A percentile compares a stretch with the other conserved stretches of the same genome.
These are phyloP conservation scores for Leccinum barrowsii DNA, from an alignment of 768 basidiomycete species.

Conservation along the genomic window DNA sequence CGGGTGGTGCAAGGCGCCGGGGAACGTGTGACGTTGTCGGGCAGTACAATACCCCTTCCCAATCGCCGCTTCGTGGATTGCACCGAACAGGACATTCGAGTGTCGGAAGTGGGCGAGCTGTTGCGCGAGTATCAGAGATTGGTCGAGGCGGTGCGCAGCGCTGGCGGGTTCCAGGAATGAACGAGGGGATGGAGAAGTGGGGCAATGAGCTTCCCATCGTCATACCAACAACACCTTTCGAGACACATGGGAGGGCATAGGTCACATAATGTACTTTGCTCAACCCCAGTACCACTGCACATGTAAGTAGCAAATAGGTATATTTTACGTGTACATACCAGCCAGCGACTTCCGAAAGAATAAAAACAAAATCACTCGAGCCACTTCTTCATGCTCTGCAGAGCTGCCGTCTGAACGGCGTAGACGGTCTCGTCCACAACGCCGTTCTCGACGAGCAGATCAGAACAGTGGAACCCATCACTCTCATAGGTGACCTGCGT, in stretches of 20 bases:
- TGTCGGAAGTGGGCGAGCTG: conserved; percentile 79
- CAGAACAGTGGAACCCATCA: not conserved
- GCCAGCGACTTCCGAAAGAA: not conserved
- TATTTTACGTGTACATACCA: not conserved
- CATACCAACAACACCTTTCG: too few relatives aligned
- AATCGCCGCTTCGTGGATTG: conserved; percentile 70
- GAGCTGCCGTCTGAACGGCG: not conserved
- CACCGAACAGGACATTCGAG: conserved; percentile 67
- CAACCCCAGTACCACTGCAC: too few relatives aligned
- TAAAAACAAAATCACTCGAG: not conserved
- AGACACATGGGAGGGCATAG: too few relatives aligned
- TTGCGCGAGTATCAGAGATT: conserved; percentile 78
- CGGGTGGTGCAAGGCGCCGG: conserved; percentile 29
- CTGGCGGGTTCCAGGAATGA: conserved; percentile 41
- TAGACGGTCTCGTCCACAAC: not conserved
- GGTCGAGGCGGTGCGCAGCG: conserved; percentile 60
- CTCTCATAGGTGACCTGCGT: not conserved
- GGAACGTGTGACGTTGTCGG: conserved; percentile 16
- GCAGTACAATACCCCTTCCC: conserved; percentile 51
- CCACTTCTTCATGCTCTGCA: not conserved
- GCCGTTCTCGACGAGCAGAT: not conserved
- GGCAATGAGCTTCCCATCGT: too few relatives aligned
- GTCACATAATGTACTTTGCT: too few relatives aligned
- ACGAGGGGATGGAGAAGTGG: not conserved
- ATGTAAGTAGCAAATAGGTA: not conserved